Evolutionary conservation across 2,329 filamentous ascomycete genomes (phyloP), one percentile per base, ranked within the genome.

Genomic region (Fusarium sp.): DNA sequence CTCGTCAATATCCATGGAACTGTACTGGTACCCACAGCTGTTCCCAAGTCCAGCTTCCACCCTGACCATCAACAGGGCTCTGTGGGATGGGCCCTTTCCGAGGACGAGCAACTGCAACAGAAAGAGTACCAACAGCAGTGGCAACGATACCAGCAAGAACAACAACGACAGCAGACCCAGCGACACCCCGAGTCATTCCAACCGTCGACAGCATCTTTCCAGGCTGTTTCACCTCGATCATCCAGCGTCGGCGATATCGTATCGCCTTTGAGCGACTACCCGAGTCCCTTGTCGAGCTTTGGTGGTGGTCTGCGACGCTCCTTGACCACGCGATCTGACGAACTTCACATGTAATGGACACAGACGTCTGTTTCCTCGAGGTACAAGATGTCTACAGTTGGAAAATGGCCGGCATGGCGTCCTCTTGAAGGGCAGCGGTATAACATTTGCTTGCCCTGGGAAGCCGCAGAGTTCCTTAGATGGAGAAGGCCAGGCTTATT

Each of bases 291-390:
- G 11, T 72, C 73, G 11, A 66, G 59, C 11, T 72, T 57, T 58
- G 68, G 58, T 7, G 68, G 58, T 7, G 66, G 72, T 15, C 41
- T 75, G 16, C 64, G 71, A 30, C 70, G 73, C 15, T 75, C 73
- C 15, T 63, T 75, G 12, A 75, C 73, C 5, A 75, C 73, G 13
- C 60, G 73, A 16, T 75, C 73, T 16, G 73, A 75, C 48, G 73
- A 75, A 46, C 65, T 75, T 16, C 73, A 74, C 23, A 72, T 72
- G 67, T 72, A 58, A 60, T 47, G 23, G 54, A 30, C 13, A 18
- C 8, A 6, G 31, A 11, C 7, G 7, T 34, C 31, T 34, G 31
- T 11, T 8, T 34, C 11, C 11, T 34, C 7, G 11, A 9, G 31
- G 31, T 9, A 34, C 31, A 11, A 11, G 11, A 34, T 41, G 39